phyloP scores from a whole-genome alignment of 1,139 yeast species.

The Blastobotrys elegans region DNA sequence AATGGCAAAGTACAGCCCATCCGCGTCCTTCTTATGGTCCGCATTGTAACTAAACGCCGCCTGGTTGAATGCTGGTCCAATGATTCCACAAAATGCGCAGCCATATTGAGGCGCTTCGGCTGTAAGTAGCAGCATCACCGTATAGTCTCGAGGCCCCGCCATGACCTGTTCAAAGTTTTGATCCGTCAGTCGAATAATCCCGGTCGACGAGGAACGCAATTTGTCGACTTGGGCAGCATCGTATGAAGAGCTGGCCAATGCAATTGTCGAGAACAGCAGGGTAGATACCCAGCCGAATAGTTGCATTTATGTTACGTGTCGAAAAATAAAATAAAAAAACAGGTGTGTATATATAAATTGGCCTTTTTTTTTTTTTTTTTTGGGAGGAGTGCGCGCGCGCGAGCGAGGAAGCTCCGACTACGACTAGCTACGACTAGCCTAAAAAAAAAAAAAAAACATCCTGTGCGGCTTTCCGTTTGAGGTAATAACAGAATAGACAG shows the following conservation, averaged over 20 bases:
- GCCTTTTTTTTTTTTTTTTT: too few relatives aligned
- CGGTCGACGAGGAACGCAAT: constrained; percentile 20
- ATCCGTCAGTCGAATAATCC: constrained; percentile 53
- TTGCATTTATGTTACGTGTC: background rate
- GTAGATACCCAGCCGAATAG: background rate
- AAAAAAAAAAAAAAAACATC: too few relatives aligned
- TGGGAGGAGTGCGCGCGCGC: too few relatives aligned
- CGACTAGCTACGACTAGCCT: too few relatives aligned
- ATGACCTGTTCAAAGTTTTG: constrained; percentile 54
- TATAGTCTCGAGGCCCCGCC: constrained; percentile 66
- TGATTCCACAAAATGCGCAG: constrained; percentile 68
- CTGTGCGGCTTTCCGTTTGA: too few relatives aligned
- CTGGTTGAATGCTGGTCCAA: constrained; percentile 60
- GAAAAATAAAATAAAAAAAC: too few relatives aligned
- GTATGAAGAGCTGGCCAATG: constrained; percentile 1
- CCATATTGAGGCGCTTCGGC: constrained; percentile 70
- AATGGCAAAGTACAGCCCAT: constrained; percentile 59
- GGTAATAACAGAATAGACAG: too few relatives aligned
- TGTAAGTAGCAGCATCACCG: constrained; percentile 62
- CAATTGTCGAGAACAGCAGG: background rate
- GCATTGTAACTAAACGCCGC: constrained; percentile 57
- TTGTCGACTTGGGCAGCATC: constrained; percentile 6
- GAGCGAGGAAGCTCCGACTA: too few relatives aligned
- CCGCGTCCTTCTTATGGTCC: constrained; percentile 46
- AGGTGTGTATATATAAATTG: too few relatives aligned